phyloP scores from a whole-genome alignment of 352 stramenopile genomes.

The Globisporangium lucens region DNA sequence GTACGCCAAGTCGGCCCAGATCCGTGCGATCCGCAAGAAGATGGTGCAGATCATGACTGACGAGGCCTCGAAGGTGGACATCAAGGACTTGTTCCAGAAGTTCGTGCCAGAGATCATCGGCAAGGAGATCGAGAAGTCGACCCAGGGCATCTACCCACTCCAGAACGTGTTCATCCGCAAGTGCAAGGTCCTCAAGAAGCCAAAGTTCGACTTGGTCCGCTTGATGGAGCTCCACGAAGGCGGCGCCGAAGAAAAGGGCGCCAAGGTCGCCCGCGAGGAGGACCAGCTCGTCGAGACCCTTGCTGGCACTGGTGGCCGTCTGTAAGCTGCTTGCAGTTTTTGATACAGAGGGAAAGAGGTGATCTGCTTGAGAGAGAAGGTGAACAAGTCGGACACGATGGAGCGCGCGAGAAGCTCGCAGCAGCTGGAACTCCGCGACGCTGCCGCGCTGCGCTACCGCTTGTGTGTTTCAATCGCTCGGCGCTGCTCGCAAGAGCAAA shows the following conservation, averaged over 20 bases:
- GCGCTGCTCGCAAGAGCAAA: background rate
- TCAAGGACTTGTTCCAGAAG: slow-evolving; percentile 99
- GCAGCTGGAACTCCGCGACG: slow-evolving; percentile 4
- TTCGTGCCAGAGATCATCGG: slow-evolving; percentile 98
- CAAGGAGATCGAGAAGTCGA: slow-evolving; percentile 98
- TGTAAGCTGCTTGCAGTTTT: slow-evolving; percentile 61
- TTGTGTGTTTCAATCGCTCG: background rate
- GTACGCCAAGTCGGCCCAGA: slow-evolving; percentile 98
- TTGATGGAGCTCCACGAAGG: slow-evolving; percentile 99
- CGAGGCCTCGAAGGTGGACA: slow-evolving; percentile 97
- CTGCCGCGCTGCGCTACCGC: background rate
- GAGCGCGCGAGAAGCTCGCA: background rate
- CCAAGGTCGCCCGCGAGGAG: slow-evolving; percentile 86
- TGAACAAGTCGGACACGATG: background rate
- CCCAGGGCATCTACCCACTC: slow-evolving; percentile 97
- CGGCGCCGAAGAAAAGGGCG: slow-evolving; percentile 89
- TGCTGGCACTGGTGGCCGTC: slow-evolving; percentile 81
- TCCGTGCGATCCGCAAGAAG: slow-evolving; percentile 97
- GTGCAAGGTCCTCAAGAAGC: slow-evolving; percentile 99
- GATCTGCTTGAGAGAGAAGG: slow-evolving; percentile 10
- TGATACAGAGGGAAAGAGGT: slow-evolving; percentile 17
- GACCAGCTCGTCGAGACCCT: slow-evolving; percentile 87
- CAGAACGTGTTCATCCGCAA: slow-evolving; percentile 99
- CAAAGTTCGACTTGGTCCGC: slow-evolving; percentile 99
- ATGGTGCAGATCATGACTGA: slow-evolving; percentile 99